phyloP scores from a whole-genome alignment of 306 rosid genomes.

The Quercus glauca region DNA sequence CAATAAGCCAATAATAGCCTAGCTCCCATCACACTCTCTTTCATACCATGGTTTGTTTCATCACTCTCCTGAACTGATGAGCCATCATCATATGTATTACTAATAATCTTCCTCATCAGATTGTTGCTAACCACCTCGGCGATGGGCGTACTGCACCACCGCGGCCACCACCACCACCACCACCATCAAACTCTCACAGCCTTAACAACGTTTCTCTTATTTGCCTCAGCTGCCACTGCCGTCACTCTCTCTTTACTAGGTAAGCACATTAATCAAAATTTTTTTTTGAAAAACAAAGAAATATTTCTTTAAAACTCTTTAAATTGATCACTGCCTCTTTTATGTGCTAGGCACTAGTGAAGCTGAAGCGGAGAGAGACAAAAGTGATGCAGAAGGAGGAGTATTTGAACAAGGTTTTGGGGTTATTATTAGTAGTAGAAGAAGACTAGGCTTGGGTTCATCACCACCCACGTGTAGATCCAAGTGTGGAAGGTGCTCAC shows the following conservation, averaged over 20 bases:
- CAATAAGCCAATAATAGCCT: slow-evolving; percentile 14
- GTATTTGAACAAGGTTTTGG: slow-evolving; percentile 11
- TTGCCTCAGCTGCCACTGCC: slow-evolving; percentile 39
- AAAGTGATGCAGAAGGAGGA: not conserved
- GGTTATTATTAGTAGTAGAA: slow-evolving; percentile 30
- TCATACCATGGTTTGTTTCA: not conserved
- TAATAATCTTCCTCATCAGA: not conserved
- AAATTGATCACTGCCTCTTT: no score
- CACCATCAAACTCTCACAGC: slow-evolving; percentile 34
- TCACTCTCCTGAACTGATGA: no score
- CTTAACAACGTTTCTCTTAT: slow-evolving; percentile 53
- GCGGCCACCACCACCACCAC: slow-evolving; percentile 2
- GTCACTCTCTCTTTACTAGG: slow-evolving; percentile 40
- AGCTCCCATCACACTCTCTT: not conserved
- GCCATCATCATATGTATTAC: not conserved
- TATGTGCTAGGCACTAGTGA: slow-evolving; percentile 27
- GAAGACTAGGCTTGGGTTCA: slow-evolving; percentile 66
- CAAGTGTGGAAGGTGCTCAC: slow-evolving; percentile 81
- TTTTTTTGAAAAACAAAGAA: no score
- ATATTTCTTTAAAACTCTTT: no score
- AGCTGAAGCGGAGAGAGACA: not conserved
- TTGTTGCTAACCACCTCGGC: slow-evolving; percentile 32
- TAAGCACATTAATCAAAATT: slow-evolving; percentile 6
- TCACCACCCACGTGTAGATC: slow-evolving; percentile 79
- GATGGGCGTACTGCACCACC: slow-evolving; percentile 53